A percentile compares a stretch with the other conserved stretches of the same genome.
phyloP scores from a whole-genome alignment of 2,329 filamentous ascomycete species.

The Echinosphaeria canescens region DNA sequence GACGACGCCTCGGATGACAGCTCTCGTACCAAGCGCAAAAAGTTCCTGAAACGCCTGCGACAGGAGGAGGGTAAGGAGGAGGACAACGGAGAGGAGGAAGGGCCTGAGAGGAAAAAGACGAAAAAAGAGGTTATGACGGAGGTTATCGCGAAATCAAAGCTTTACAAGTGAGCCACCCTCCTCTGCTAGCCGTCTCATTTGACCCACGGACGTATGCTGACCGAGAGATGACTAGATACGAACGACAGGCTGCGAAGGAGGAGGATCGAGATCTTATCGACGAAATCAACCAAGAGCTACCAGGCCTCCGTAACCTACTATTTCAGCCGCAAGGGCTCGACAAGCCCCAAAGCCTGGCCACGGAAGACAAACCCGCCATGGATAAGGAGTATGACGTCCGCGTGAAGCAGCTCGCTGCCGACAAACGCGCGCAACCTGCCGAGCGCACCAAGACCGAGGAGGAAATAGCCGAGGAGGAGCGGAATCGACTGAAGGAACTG shows the following conservation, averaged over 20 bases:
- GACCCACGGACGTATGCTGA: too few species aligned
- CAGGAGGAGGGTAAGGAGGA: conserved; percentile 23
- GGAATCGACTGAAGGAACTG: conserved; percentile 52
- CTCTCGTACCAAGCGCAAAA: conserved; percentile 26
- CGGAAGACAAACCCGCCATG: conserved; percentile 43
- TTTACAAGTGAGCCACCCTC: conserved; percentile 92
- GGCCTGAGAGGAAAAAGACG: conserved; percentile 73
- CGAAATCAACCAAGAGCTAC: conserved; percentile 67
- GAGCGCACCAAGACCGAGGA: conserved; percentile 84
- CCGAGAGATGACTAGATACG: too few species aligned
- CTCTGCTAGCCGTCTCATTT: too few species aligned
- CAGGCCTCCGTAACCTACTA: too few species aligned
- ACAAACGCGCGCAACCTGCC: conserved; percentile 67
- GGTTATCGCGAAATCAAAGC: conserved; percentile 90
- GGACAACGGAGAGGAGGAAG: conserved; percentile 24
- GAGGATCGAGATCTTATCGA: conserved; percentile 77
- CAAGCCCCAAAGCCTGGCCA: conserved; percentile 13
- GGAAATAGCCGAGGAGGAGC: conserved; percentile 60
- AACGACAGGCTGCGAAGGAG: conserved; percentile 80
- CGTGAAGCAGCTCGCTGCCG: conserved; percentile 62
- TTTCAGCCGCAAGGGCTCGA: conserved; percentile 49
- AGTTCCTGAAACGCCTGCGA: conserved; percentile 36
- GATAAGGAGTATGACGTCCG: conserved; percentile 79
- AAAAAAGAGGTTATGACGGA: conserved; percentile 98
- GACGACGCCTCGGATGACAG: conserved; percentile 27